phyloP scores from a whole-genome alignment of 768 basidiomycete species.

The Lactifluus piperatus region DNA sequence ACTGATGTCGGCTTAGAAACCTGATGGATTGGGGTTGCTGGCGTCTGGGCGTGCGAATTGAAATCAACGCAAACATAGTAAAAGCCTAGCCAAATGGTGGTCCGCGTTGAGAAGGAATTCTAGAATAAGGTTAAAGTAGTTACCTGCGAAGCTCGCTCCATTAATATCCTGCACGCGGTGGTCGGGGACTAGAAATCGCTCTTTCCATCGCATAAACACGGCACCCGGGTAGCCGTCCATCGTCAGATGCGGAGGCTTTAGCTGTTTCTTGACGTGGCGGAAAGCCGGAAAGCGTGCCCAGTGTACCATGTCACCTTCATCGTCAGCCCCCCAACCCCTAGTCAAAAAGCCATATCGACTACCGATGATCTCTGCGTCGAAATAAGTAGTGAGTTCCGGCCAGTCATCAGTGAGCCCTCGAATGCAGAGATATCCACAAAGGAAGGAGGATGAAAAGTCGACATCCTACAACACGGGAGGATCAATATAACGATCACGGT shows the following conservation, averaged over 20 bases:
- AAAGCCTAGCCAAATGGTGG: slow-evolving; percentile 48
- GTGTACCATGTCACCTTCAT: slow-evolving; percentile 87
- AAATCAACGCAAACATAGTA: slow-evolving; percentile 95
- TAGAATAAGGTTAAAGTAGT: background rate
- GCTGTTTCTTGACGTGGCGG: slow-evolving; percentile 68
- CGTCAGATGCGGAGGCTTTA: slow-evolving; percentile 69
- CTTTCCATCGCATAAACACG: slow-evolving; percentile 97
- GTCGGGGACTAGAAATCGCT: slow-evolving; percentile 91
- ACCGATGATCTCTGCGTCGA: slow-evolving; percentile 94
- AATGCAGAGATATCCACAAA: slow-evolving; percentile 91
- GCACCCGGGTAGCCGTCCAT: slow-evolving; percentile 74
- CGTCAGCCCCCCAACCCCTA: slow-evolving; percentile 81
- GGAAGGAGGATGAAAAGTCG: slow-evolving; percentile 74
- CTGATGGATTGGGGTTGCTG: slow-evolving; percentile 31
- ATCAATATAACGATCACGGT: background rate
- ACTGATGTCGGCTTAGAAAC: slow-evolving; percentile 28
- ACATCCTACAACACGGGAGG: slow-evolving; percentile 52
- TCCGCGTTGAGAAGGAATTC: slow-evolving; percentile 2
- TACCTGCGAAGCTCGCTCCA: slow-evolving; percentile 92
- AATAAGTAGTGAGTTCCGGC: slow-evolving; percentile 94
- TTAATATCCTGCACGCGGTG: slow-evolving; percentile 90
- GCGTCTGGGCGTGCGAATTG: slow-evolving; percentile 46
- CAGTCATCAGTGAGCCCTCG: slow-evolving; percentile 88
- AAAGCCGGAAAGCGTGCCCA: slow-evolving; percentile 93
- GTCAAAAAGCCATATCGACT: slow-evolving; percentile 87